Evolutionary conservation across 164 flowering plant genomes (phyloP).

Genomic region (Euptelea pleiosperma): DNA sequence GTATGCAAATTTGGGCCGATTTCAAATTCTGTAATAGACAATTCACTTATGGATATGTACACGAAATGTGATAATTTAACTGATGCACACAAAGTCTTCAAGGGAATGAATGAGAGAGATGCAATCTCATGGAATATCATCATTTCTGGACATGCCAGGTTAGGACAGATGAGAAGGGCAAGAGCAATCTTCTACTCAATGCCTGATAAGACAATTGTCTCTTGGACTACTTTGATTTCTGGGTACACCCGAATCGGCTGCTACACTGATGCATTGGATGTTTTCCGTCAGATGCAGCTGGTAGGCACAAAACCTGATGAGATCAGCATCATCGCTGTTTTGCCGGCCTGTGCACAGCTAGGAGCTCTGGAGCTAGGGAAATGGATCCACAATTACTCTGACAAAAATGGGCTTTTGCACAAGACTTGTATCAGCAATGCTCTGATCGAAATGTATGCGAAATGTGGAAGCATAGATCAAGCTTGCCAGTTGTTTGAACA

Average conservation of each 20-base stretch:
- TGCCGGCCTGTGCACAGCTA: constrained; percentile 71
- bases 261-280: constrained; percentile 37
- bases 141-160: constrained; percentile 50
- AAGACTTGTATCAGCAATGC: constrained; percentile 58
- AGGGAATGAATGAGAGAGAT: constrained; percentile 60
- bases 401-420: constrained; percentile 40
- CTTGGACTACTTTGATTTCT: constrained; percentile 59
- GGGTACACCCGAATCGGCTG: constrained; percentile 40
- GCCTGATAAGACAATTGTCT: constrained; percentile 45
- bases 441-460: constrained; percentile 68
- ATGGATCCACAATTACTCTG: constrained; percentile 65
- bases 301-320: constrained; percentile 53
- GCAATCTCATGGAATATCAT: constrained; percentile 63
- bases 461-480: constrained; percentile 30
- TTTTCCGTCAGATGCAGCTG: constrained; percentile 47
- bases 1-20: constrained; percentile 41
- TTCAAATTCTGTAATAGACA: constrained; percentile 29
- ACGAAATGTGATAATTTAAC: constrained; percentile 41
- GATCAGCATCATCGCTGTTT: constrained; percentile 49
- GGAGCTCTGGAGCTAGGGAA: constrained; percentile 77
- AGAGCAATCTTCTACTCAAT: constrained; percentile 42
- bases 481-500: constrained; percentile 21
- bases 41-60: constrained; percentile 68
- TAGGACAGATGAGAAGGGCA: constrained; percentile 56
- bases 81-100: constrained; percentile 54